Conservation (phyloP, 441 rosid species). For the Pelargonium australe region DNA sequence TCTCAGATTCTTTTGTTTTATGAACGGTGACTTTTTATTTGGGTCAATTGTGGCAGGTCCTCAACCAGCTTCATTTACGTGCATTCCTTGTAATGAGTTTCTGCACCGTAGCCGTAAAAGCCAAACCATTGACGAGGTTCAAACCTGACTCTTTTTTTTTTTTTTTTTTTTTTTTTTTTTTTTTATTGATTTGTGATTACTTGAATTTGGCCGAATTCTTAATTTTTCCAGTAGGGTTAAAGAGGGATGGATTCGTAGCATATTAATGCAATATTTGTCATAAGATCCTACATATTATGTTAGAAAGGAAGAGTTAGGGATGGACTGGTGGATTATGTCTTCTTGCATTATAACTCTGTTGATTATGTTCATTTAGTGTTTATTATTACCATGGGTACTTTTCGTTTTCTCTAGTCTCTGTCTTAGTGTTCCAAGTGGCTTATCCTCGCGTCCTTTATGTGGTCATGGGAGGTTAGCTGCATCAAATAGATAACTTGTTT, state of each 20-base stretch:
- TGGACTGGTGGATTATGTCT: background rate
- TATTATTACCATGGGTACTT: no score
- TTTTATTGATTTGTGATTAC: constrained; percentile 8
- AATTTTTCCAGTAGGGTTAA: background rate
- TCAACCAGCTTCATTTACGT: constrained; percentile 56
- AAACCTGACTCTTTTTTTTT: constrained; percentile 28
- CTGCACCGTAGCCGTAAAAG: constrained; percentile 76
- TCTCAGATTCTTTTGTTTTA: constrained; percentile 4
- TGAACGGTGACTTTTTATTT: constrained; percentile 17
- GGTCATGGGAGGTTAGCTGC: no score
- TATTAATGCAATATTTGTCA: background rate
- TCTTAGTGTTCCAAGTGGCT: no score
- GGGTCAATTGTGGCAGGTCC: constrained; percentile 35
- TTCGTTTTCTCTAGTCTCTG: no score
- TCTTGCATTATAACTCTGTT: background rate
- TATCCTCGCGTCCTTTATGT: no score
- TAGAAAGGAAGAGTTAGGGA: background rate
- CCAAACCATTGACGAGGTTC: constrained; percentile 94
- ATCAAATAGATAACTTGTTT: no score
- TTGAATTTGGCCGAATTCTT: constrained; percentile 9
- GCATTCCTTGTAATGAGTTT: constrained; percentile 64
- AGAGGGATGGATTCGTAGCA: constrained; percentile 5
- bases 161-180: constrained; percentile 26
- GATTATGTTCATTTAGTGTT: background rate
- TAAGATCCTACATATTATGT: background rate